phyloP scores from a whole-genome alignment of 2,329 filamentous ascomycete species.

The Ampelomyces quisqualis region DNA sequence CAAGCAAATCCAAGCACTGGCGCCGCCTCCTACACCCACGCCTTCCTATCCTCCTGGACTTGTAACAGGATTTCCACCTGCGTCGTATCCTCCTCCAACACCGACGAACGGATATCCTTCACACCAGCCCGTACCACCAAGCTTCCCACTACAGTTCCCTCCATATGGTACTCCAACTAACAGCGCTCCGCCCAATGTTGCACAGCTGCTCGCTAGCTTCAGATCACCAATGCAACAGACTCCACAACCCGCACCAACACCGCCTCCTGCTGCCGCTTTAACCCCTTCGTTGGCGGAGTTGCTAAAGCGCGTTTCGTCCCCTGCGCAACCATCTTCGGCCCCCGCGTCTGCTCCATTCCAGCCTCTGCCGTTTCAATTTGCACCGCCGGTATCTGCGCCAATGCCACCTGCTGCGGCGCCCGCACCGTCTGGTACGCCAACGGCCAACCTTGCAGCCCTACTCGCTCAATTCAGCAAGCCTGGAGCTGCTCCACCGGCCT shows the following conservation, averaged over 20 bases:
- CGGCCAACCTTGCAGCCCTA: slow-evolving; percentile 34
- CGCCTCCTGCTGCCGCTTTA: slow-evolving; percentile 25
- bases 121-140: slow-evolving; percentile 23
- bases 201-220: slow-evolving; percentile 33
- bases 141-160: slow-evolving; percentile 21
- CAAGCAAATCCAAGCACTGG: slow-evolving; percentile 78
- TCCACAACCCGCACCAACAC: slow-evolving; percentile 21
- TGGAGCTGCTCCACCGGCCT: slow-evolving; percentile 15
- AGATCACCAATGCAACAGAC: slow-evolving; percentile 22
- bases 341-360: slow-evolving; percentile 31
- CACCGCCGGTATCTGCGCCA: slow-evolving; percentile 24
- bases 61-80: slow-evolving; percentile 1
- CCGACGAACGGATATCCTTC: slow-evolving; percentile 32
- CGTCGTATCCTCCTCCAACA: slow-evolving; percentile 21
- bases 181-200: slow-evolving; percentile 28
- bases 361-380: slow-evolving; percentile 31
- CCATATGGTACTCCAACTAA: slow-evolving; percentile 20
- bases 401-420: slow-evolving; percentile 28
- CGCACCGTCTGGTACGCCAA: slow-evolving; percentile 27
- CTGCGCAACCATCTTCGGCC: slow-evolving; percentile 25
- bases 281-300: slow-evolving; percentile 33
- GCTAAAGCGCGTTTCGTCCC: slow-evolving; percentile 32
- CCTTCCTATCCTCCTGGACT: slow-evolving; percentile 38
- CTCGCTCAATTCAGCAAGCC: slow-evolving; percentile 37
- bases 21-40: slow-evolving; percentile 57